phyloP scores from a whole-genome alignment of 108 stramenopile species.

The Discostella pseudostelligera region DNA sequence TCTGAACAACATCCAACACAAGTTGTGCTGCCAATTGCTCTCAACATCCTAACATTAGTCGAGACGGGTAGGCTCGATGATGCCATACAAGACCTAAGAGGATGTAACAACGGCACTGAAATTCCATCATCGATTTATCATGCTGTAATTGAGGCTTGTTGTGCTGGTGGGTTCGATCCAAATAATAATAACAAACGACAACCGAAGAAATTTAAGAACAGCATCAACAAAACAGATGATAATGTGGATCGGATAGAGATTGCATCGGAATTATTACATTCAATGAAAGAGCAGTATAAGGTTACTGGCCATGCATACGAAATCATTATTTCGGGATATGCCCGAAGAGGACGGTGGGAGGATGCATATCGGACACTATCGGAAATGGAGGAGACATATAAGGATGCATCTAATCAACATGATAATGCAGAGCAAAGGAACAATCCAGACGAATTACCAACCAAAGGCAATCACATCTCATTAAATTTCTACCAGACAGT shows the following conservation, averaged over 20 bases:
- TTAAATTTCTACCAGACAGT: slow-evolving; percentile 61
- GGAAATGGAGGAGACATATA: slow-evolving; percentile 47
- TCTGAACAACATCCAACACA: too few relatives aligned
- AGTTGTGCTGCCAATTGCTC: not conserved
- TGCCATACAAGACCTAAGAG: slow-evolving; percentile 14
- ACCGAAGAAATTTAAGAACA: not conserved
- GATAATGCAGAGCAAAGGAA: not conserved
- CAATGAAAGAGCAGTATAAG: slow-evolving; percentile 14
- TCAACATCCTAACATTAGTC: slow-evolving; percentile 18
- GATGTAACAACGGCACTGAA: not conserved
- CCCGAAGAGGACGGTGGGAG: slow-evolving; percentile 53
- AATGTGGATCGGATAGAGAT: slow-evolving; percentile 13
- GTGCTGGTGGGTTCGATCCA: slow-evolving; percentile 16
- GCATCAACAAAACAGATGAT: slow-evolving; percentile 24
- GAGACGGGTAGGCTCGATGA: slow-evolving; percentile 21
- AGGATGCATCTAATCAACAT: too few relatives aligned
- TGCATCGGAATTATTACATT: slow-evolving; percentile 18
- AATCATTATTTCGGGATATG: slow-evolving; percentile 51
- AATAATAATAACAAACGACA: slow-evolving; percentile 28
- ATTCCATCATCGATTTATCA: slow-evolving; percentile 53
- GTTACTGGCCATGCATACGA: slow-evolving; percentile 58
- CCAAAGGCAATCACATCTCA: slow-evolving; percentile 21
- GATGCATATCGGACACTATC: slow-evolving; percentile 57
- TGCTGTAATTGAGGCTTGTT: slow-evolving; percentile 60
- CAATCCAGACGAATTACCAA: slow-evolving; percentile 8